phyloP scores from a whole-genome alignment of 352 stramenopile genomes.

The Globisporangium emineosum region DNA sequence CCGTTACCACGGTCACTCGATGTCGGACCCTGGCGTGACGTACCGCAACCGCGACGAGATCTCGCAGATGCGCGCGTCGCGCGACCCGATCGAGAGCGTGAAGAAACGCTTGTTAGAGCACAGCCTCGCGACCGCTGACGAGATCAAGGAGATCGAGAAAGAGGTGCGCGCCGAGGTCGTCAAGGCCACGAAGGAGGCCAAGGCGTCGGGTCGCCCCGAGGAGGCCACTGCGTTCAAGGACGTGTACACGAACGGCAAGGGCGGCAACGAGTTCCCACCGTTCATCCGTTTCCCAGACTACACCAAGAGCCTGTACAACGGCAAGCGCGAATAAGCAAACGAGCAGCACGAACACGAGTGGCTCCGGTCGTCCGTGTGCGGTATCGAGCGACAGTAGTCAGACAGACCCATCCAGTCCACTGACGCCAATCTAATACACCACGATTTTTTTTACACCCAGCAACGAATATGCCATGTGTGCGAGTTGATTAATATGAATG shows the following conservation, averaged over 20 bases:
- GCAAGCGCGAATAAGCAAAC: constrained; percentile 53
- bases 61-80: constrained; percentile 96
- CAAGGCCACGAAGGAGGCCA: constrained; percentile 91
- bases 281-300: constrained; percentile 98
- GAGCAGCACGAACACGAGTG: not conserved
- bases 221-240: constrained; percentile 66
- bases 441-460: constrained; percentile 11
- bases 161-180: constrained; percentile 97
- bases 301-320: constrained; percentile 91
- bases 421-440: constrained; percentile 1
- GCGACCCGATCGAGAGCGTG: constrained; percentile 98
- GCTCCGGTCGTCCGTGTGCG: not conserved
- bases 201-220: constrained; percentile 60
- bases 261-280: constrained; percentile 89
- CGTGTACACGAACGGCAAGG: constrained; percentile 90
- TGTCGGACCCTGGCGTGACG: constrained; percentile 99
- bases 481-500: not conserved
- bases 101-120: constrained; percentile 97
- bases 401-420: not conserved
- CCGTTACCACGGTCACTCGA: constrained; percentile 99
- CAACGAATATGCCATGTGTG: not conserved
- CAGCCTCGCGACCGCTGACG: constrained; percentile 92
- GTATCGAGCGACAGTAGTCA: not conserved
- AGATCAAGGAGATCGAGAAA: constrained; percentile 99
- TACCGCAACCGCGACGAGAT: constrained; percentile 99